A percentile compares a stretch with the other conserved stretches of the same genome.
These are phyloP conservation scores for Incumbomyces lentus DNA, from an alignment of 2,329 filamentous ascomycete species.

Conservation along the genomic window DNA sequence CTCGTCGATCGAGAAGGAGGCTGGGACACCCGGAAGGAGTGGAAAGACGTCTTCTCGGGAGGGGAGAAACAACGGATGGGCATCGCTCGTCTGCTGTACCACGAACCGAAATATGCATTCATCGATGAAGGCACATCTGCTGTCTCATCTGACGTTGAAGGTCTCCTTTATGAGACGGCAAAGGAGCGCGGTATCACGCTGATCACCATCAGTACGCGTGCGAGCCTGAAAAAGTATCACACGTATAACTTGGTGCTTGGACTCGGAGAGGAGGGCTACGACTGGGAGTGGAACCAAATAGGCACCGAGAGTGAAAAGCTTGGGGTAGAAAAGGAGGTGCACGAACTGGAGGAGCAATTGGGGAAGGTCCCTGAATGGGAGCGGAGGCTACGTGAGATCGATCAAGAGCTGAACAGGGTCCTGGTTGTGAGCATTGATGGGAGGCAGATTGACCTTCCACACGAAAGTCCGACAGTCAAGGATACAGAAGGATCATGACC, in stretches of 20 bases:
- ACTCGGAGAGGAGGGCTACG: slow-evolving; percentile 66
- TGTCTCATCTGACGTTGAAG: slow-evolving; percentile 89
- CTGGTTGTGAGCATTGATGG: slow-evolving; percentile 40
- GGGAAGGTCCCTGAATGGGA: slow-evolving; percentile 79
- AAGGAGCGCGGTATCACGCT: slow-evolving; percentile 91
- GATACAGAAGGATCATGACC: neutral
- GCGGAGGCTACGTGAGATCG: slow-evolving; percentile 65
- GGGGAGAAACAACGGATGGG: slow-evolving; percentile 96
- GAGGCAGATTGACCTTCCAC: neutral
- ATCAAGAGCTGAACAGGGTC: slow-evolving; percentile 61
- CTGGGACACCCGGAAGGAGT: slow-evolving; percentile 93
- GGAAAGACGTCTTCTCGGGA: slow-evolving; percentile 95
- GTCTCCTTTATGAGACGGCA: slow-evolving; percentile 80
- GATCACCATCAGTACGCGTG: slow-evolving; percentile 90
- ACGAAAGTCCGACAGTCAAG: neutral
- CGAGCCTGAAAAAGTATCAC: slow-evolving; percentile 91
- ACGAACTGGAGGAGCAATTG: slow-evolving; percentile 70
- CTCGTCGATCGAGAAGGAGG: slow-evolving; percentile 85
- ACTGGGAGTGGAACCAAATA: slow-evolving; percentile 89
- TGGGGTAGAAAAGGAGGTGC: slow-evolving; percentile 81
- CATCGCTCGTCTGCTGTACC: slow-evolving; percentile 81
- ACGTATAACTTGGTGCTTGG: slow-evolving; percentile 82
- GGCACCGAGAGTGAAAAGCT: slow-evolving; percentile 89
- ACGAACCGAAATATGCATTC: slow-evolving; percentile 88
- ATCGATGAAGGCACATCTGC: slow-evolving; percentile 93